Percentiles rank a stretch among this genome's conserved stretches.
Evolutionary conservation across 2,329 filamentous ascomycete genomes (phyloP).

Genomic region (Rhynchosporium graminicola): DNA sequence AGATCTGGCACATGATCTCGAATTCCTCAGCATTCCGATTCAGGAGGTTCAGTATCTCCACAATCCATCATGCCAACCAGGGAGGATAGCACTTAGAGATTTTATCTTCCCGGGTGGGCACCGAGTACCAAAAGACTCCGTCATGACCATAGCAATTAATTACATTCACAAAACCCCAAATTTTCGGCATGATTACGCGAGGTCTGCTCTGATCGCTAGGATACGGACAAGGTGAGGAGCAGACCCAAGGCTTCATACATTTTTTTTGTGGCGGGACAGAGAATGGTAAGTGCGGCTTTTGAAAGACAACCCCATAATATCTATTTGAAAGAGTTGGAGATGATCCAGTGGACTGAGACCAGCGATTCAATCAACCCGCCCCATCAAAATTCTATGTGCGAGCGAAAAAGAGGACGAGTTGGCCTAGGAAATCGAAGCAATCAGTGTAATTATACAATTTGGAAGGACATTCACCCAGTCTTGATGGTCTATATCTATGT

Average conservation of each 20-base stretch:
- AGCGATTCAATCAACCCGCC: slow-evolving; percentile 45
- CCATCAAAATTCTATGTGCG: slow-evolving; percentile 42
- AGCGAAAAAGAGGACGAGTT: slow-evolving; percentile 29
- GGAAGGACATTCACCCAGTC: too few relatives aligned
- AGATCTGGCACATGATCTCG: slow-evolving; percentile 42
- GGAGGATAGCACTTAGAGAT: slow-evolving; percentile 47
- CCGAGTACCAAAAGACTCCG: slow-evolving; percentile 42
- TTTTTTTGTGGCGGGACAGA: slow-evolving; percentile 43
- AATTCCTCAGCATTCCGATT: slow-evolving; percentile 46
- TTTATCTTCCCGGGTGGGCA: slow-evolving; percentile 50
- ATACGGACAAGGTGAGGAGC: slow-evolving; percentile 26
- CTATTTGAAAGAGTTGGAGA: slow-evolving; percentile 41
- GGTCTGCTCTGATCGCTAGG: slow-evolving; percentile 33
- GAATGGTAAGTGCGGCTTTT: slow-evolving; percentile 26
- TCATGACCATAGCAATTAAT: slow-evolving; percentile 31
- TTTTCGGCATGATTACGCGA: slow-evolving; percentile 27
- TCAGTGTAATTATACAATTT: neutral
- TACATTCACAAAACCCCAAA: slow-evolving; percentile 32
- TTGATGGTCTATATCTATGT: too few relatives aligned
- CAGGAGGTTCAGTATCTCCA: slow-evolving; percentile 45
- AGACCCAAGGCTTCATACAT: slow-evolving; percentile 37
- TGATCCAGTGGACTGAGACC: slow-evolving; percentile 44
- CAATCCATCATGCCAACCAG: slow-evolving; percentile 50
- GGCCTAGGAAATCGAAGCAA: slow-evolving; percentile 25
- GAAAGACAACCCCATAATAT: slow-evolving; percentile 25